phyloP scores from a whole-genome alignment of 208 protist species.

The Vickermania ingenoplastis region DNA sequence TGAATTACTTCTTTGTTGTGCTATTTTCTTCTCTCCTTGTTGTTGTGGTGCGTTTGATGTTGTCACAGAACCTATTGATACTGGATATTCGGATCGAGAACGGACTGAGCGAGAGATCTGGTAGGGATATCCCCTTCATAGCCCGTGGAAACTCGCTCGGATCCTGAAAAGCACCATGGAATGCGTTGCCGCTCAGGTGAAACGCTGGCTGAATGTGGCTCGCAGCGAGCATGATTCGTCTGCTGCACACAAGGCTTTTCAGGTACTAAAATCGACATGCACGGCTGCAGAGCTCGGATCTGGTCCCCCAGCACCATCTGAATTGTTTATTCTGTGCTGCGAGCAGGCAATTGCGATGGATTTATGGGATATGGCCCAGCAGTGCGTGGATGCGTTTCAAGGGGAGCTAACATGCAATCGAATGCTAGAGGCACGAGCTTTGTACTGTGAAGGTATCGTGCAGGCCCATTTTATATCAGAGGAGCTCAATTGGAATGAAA shows the following conservation, averaged over 20 bases:
- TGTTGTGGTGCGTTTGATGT: no score
- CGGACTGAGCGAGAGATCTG: no score
- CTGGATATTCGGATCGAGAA: no score
- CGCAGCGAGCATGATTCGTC: conserved; percentile 8
- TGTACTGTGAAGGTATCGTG: conserved; percentile 61
- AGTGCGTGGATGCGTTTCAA: conserved; percentile 22
- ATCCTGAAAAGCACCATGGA: conserved; percentile 8
- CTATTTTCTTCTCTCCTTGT: no score
- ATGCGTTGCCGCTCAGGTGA: conserved; percentile 17
- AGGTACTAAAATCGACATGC: conserved; percentile 9
- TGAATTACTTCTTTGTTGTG: no score
- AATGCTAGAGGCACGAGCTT: conserved; percentile 31
- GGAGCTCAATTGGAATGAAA: conserved; percentile 20
- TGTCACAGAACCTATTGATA: no score
- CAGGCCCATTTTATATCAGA: conserved; percentile 24
- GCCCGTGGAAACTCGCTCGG: no score
- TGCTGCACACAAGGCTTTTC: conserved; percentile 16
- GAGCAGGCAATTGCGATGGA: conserved; percentile 59
- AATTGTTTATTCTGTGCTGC: conserved; percentile 62
- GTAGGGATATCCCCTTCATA: no score
- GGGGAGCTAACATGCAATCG: conserved; percentile 20
- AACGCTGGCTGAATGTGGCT: conserved; percentile 19
- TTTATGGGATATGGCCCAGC: conserved; percentile 43
- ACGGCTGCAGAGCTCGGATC: neutral
- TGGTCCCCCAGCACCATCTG: conserved; percentile 12